Conservation (phyloP, 352 stramenopile species). For the Phytophthora multivora region DNA sequence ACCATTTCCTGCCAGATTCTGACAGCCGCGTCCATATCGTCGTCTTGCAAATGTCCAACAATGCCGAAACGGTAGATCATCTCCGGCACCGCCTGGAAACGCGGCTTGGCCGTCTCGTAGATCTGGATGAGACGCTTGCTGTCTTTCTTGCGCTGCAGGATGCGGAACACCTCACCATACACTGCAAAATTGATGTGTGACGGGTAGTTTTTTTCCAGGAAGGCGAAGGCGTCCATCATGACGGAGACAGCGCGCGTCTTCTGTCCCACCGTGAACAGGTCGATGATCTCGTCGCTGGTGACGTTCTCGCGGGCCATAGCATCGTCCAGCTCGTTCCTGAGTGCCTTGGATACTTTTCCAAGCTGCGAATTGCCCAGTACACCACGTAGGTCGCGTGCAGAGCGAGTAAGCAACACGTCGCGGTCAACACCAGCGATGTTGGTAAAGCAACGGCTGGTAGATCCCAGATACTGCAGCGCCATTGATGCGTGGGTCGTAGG, state of each 20-base stretch:
- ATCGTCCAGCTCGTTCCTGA: conserved; percentile 42
- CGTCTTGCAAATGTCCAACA: conserved; percentile 53
- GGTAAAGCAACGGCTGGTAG: conserved; percentile 36
- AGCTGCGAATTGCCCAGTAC: conserved; percentile 44
- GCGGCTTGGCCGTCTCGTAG: conserved; percentile 50
- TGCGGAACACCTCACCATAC: conserved; percentile 65
- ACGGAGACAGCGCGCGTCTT: conserved; percentile 50
- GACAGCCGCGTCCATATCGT: conserved; percentile 51
- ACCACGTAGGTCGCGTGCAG: conserved; percentile 38
- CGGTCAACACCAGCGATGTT: conserved; percentile 52
- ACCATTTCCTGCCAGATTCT: conserved; percentile 61
- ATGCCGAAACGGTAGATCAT: conserved; percentile 79
- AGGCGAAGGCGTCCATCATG: conserved; percentile 59
- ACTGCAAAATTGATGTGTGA: conserved; percentile 63
- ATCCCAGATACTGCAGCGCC: conserved; percentile 15
- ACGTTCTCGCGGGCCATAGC: conserved; percentile 44
- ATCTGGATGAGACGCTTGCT: conserved; percentile 48
- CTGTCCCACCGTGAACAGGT: conserved; percentile 59
- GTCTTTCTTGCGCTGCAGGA: conserved; percentile 43
- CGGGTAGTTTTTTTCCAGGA: conserved; percentile 49
- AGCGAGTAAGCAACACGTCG: conserved; percentile 47
- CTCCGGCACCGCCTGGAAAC: conserved; percentile 58
- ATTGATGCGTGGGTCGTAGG: conserved; percentile 17
- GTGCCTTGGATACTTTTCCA: conserved; percentile 39
- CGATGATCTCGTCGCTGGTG: conserved; percentile 49